Conservation (phyloP, 164 flowering plant species). For the Piper betle region DNA sequence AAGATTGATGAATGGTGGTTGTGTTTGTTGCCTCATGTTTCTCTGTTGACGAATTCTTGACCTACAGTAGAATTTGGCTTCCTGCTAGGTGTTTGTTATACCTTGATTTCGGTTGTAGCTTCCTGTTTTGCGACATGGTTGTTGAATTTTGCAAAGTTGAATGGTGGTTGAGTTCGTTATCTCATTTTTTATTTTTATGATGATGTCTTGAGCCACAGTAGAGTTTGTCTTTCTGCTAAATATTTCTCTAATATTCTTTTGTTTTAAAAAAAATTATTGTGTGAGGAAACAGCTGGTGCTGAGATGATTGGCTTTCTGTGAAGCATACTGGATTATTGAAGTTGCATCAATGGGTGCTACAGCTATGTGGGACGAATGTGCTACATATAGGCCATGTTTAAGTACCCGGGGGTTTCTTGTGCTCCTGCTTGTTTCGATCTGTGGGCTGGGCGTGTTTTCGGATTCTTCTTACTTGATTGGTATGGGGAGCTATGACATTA, state of each 20-base stretch:
- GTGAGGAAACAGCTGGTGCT: not conserved
- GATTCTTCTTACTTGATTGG: slow-evolving; percentile 54
- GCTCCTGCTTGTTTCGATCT: slow-evolving; percentile 16
- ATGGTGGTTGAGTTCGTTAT: no score
- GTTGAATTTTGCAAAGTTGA: no score
- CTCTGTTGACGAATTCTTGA: no score
- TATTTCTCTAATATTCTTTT: not conserved
- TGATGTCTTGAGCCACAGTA: no score
- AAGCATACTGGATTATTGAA: not conserved
- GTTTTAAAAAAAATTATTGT: no score
- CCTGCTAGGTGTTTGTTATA: no score
- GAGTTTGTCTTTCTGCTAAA: not conserved
- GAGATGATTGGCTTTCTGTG: not conserved
- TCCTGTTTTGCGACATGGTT: no score
- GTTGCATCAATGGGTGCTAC: not conserved
- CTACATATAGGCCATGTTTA: slow-evolving; percentile 8
- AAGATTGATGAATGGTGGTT: no score
- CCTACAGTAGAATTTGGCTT: no score
- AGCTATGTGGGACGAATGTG: not conserved
- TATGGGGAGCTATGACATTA: slow-evolving; percentile 77
- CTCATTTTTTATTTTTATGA: no score
- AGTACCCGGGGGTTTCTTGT: slow-evolving; percentile 16
- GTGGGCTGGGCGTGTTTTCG: slow-evolving; percentile 15
- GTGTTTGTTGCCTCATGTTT: no score
- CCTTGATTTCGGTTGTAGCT: no score